Percentiles rank a stretch among this genome's conserved stretches.
Conservation (phyloP, 352 stramenopile genomes). For the Phytophthora nicotianae region DNA sequence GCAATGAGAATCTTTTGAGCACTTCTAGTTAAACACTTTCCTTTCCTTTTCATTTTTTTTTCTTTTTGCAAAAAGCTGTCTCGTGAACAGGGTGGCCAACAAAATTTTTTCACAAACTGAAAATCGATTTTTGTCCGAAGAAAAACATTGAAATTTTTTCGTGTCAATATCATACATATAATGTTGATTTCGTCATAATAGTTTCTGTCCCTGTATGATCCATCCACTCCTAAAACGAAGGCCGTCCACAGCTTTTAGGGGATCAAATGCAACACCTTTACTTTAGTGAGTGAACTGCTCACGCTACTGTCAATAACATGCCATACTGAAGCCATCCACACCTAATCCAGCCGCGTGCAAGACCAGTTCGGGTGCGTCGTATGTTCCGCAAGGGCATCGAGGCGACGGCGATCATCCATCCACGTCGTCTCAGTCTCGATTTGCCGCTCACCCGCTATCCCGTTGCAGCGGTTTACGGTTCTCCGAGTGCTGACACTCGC, state of each 20-base stretch:
- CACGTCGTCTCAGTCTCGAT: conserved; percentile 5
- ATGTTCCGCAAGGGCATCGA: conserved; percentile 9
- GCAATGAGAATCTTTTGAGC: too few relatives aligned
- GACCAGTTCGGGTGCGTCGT: conserved; percentile 1
- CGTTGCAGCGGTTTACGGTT: conserved; percentile 8
- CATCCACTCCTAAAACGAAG: not conserved
- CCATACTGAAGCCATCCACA: conserved; percentile 7
- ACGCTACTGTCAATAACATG: conserved; percentile 1
- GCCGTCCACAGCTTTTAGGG: not conserved
- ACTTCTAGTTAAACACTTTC: too few relatives aligned
- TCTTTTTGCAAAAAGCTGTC: too few relatives aligned
- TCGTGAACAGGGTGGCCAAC: too few relatives aligned
- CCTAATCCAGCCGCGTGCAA: conserved; percentile 5
- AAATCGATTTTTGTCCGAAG: too few relatives aligned
- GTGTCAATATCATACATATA: too few relatives aligned
- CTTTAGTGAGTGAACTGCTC: not conserved
- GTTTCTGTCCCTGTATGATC: not conserved
- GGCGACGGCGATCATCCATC: not conserved
- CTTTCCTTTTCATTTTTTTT: too few relatives aligned
- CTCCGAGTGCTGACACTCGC: not conserved
- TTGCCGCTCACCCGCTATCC: conserved; percentile 12
- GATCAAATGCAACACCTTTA: conserved; percentile 1
- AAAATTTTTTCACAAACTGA: too few relatives aligned
- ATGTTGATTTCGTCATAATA: too few relatives aligned
- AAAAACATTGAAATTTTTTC: too few relatives aligned